Base-by-base conservation (phyloP, 75 land plant species). In the Chamaecyparis obtusa region DNA sequence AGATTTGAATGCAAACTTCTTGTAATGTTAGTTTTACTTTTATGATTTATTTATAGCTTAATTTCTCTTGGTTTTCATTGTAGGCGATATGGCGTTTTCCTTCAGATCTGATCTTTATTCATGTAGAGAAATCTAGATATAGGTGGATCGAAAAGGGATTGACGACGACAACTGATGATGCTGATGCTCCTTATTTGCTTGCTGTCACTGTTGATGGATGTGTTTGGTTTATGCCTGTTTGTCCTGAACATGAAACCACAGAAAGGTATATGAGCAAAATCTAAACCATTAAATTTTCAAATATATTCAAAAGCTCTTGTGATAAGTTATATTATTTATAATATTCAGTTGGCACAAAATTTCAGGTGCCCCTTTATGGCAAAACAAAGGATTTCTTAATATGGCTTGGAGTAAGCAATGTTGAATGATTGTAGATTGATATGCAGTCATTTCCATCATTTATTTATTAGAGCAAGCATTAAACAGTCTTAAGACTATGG, bases 21-120 rank as follows among this genome's bases (percentile, higher is more conserved):
- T 27, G 48, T n/a, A 46, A 81, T 44, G 32, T 43, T 81, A 27
- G 30, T 46, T 81, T 32, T n/a, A n/a, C n/a, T n/a, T n/a, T n/a
- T n/a, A n/a, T n/a, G n/a, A n/a, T n/a, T n/a, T 36, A 8, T 43
- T 2, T 39, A 80, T 80, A 57, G 82, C 24, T 39, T 67, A n/a
- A 36, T 39, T 85, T 39, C 49, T 24, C 46, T 75, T 67, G 3
- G 9, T 78, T 39, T 48, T 88, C 15, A 32, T 89, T 27, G 46
- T n/a, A 90, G 91, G 79, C 80, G 24, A 90, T 89, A 56, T 90
- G 91, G 91, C 60, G 91, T 51, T 90, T 90, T 44, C 87, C 91
- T 69, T 82, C 85, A 72, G 91, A 90, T 81, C 90, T 90, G 44
- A 86, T 89, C 16, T 89, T 81, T 51, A 90, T 90, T 21, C 60